These are phyloP conservation scores for Grosmannia huntii DNA, from an alignment of 2,329 filamentous ascomycete species.

Conservation along the genomic window DNA sequence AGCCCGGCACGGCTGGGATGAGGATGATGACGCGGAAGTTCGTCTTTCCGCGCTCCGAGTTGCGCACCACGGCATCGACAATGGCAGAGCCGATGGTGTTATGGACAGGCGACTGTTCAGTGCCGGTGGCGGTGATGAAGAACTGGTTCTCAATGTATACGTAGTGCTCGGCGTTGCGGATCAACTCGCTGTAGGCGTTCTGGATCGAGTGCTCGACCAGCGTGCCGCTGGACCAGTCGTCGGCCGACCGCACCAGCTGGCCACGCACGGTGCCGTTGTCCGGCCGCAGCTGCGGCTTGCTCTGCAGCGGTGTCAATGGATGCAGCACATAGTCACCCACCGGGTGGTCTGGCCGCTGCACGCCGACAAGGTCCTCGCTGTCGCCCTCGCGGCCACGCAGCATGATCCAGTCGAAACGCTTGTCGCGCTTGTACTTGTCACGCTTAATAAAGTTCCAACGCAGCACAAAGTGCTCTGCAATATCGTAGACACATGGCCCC, in stretches of 20 bases:
- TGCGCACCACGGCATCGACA: slow-evolving; percentile 75
- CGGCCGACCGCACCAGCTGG: slow-evolving; percentile 79
- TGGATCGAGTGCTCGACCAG: slow-evolving; percentile 74
- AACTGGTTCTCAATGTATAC: slow-evolving; percentile 99
- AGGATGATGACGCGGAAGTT: slow-evolving; percentile 80
- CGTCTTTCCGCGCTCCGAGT: slow-evolving; percentile 64
- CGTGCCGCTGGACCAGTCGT: slow-evolving; percentile 90
- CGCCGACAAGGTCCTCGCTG: slow-evolving; percentile 74
- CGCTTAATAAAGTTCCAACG: slow-evolving; percentile 96
- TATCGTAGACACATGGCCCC: slow-evolving; percentile 81
- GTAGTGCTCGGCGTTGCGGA: slow-evolving; percentile 76
- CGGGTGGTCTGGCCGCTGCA: slow-evolving; percentile 79
- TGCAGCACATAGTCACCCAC: slow-evolving; percentile 81
- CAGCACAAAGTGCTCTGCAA: slow-evolving; percentile 88
- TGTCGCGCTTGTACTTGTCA: slow-evolving; percentile 91
- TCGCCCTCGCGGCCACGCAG: slow-evolving; percentile 63
- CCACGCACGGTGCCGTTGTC: slow-evolving; percentile 62
- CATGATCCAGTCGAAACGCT: slow-evolving; percentile 71
- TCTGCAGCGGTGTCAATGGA: slow-evolving; percentile 55
- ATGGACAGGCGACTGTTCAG: slow-evolving; percentile 73
- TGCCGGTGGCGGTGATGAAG: slow-evolving; percentile 89
- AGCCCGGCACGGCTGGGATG: slow-evolving; percentile 85
- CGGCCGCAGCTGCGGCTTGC: slow-evolving; percentile 38
- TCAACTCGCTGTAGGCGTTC: slow-evolving; percentile 75
- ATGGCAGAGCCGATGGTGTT: slow-evolving; percentile 84